phyloP scores from a whole-genome alignment of 495 filamentous ascomycete genomes.

The Chaetomium cochliodes region DNA sequence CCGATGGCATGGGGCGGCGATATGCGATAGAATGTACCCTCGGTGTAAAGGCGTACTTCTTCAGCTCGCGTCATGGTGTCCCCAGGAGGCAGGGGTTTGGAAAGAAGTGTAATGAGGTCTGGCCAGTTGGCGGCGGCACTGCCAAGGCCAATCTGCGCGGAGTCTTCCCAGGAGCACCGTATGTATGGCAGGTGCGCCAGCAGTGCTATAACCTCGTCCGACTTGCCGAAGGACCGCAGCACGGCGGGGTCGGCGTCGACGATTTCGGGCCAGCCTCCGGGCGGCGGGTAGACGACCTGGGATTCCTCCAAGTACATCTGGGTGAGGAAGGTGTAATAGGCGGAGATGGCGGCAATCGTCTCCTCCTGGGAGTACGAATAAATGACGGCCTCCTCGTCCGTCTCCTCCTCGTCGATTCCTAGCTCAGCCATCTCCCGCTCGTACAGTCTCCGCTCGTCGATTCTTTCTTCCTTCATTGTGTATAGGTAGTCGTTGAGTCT shows the following conservation, averaged over 20 bases:
- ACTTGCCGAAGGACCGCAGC: slow-evolving; percentile 26
- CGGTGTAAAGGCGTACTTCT: slow-evolving; percentile 8
- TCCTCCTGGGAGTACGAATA: slow-evolving; percentile 26
- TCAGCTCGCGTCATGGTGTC: background rate
- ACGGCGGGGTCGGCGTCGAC: slow-evolving; percentile 17
- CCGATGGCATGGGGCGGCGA: slow-evolving; percentile 23
- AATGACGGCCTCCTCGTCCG: slow-evolving; percentile 22
- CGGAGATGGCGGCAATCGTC: slow-evolving; percentile 20
- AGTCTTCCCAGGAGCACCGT: background rate
- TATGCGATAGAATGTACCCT: slow-evolving; percentile 10
- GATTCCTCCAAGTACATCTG: slow-evolving; percentile 29
- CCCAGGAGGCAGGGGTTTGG: background rate
- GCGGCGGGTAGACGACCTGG: slow-evolving; percentile 23
- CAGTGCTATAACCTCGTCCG: slow-evolving; percentile 27
- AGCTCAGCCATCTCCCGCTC: no score
- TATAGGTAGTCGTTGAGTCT: background rate
- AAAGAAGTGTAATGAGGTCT: background rate
- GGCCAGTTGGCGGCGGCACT: slow-evolving; percentile 22
- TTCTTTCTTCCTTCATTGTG: no score
- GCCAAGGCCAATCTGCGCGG: background rate
- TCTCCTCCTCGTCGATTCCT: no score
- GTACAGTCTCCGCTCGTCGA: no score
- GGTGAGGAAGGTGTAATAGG: slow-evolving; percentile 33
- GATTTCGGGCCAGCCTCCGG: slow-evolving; percentile 32
- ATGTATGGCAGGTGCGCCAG: slow-evolving; percentile 32